Evolutionary conservation across 2,329 filamentous ascomycete species (phyloP).

Genomic region (Mycocentrospora acerina): DNA sequence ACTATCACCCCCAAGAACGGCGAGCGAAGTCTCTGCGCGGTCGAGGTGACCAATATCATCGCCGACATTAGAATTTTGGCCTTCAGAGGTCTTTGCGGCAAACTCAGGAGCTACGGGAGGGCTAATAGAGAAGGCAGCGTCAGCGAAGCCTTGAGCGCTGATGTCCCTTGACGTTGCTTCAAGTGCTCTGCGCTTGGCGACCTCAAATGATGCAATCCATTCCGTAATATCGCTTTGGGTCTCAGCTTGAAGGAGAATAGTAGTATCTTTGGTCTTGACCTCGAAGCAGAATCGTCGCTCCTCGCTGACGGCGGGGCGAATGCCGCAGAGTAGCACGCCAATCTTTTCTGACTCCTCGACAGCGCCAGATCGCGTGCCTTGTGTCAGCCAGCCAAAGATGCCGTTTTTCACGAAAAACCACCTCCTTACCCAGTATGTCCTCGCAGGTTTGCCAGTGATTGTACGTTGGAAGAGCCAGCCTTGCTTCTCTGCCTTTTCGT

Average conservation of each 20-base stretch:
- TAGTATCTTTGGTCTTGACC: constrained; percentile 95
- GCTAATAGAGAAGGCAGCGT: constrained; percentile 88
- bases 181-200: constrained; percentile 88
- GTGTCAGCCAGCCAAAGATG: constrained; percentile 92
- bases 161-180: constrained; percentile 66
- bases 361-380: constrained; percentile 74
- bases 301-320: constrained; percentile 86
- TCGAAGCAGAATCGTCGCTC: constrained; percentile 97
- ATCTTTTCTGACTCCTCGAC: constrained; percentile 97
- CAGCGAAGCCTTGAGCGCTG: constrained; percentile 50
- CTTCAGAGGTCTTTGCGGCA: constrained; percentile 74
- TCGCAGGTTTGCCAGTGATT: constrained; percentile 81
- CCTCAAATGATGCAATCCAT: constrained; percentile 91
- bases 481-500: constrained; percentile 72
- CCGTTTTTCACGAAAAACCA: constrained; percentile 98
- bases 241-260: constrained; percentile 86
- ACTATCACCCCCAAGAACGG: constrained; percentile 61
- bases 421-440: constrained; percentile 84
- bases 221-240: constrained; percentile 89
- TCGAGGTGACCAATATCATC: constrained; percentile 60
- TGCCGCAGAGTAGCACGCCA: constrained; percentile 89
- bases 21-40: constrained; percentile 61
- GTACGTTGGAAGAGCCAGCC: constrained; percentile 89
- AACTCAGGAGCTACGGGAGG: constrained; percentile 88
- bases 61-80: constrained; percentile 56